Base-by-base conservation (phyloP, 2,329 filamentous ascomycete genomes). In the Aspergillus uvarum region DNA sequence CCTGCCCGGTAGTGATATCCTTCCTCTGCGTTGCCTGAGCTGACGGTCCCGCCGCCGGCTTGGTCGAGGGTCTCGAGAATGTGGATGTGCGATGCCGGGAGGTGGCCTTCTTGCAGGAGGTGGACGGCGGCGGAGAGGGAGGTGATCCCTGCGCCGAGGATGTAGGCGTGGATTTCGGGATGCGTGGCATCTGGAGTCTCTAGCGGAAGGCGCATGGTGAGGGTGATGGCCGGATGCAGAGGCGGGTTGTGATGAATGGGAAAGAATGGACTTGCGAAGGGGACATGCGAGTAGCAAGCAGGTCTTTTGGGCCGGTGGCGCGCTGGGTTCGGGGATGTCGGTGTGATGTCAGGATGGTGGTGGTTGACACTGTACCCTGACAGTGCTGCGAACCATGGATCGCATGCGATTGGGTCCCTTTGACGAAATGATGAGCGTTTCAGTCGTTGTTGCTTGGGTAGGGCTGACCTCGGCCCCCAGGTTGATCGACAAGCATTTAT, bases 1-100 rank as follows among this genome's bases (percentile, higher is more conserved):
- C 71, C 75, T 7, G 71, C 72, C 22, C 72, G 73, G 55, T 74
- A 74, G 51, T 76, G 68, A 54, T 76, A 77, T 0, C 75, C 75
- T 32, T 72, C 69, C 29, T 69, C 63, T 8, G 70, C 65, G 60
- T 70, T 68, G 2, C 73, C 69, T 12, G 65, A 55, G 22, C 68
- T 71, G 29, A 68, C 66, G 16, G 74, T 67, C 7, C 69, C 70
- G 22, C 72, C 71, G 19, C 74, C 73, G 1, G 74, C 65, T 7
- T 68, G 54, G 11, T 61, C 60, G 12, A 70, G 65, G 22, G 71
- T 69, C 57, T 76, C 75, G 47, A 76, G 62, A 26, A 77, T 70
- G 31, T 74, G 74, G 58, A 77, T 72, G 47, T 70, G 69, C 11
- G 65, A 59, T 0, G 74, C 68, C 0, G 72, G 71, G 47, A 77